Percentiles rank a stretch among this genome's conserved stretches.
Conservation (phyloP, 805 yeast species). For the Saccharomycopsis fermentans region DNA sequence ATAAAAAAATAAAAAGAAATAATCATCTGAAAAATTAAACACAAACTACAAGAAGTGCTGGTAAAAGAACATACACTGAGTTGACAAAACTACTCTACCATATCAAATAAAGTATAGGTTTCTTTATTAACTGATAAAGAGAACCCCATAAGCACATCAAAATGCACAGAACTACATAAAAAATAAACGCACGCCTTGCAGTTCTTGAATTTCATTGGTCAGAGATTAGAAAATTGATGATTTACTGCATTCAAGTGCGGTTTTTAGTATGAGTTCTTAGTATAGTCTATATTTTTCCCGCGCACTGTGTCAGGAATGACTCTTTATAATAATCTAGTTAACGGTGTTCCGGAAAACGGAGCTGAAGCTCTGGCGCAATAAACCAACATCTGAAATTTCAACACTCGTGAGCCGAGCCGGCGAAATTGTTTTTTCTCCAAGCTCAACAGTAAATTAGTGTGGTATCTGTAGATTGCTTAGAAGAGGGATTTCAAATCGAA, state of each 20-base stretch:
- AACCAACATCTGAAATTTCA: not conserved
- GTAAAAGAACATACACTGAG: no score
- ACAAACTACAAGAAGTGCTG: no score
- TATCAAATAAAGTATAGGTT: no score
- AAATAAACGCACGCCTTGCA: not conserved
- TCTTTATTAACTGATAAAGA: not conserved
- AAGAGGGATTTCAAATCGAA: no score
- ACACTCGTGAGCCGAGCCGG: not conserved
- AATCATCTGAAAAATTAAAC: not conserved
- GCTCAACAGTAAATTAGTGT: not conserved
- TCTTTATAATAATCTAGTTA: not conserved
- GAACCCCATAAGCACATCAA: not conserved
- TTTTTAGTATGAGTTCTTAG: no score
- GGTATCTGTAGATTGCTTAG: no score
- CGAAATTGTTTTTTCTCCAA: not conserved
- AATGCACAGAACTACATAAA: not conserved
- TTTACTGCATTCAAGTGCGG: not conserved
- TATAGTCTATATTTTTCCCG: not conserved
- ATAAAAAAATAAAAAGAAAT: not conserved
- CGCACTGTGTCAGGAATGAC: constrained; percentile 1
- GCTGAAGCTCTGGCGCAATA: not conserved
- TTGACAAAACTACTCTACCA: no score
- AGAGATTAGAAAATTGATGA: not conserved
- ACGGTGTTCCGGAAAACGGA: not conserved
- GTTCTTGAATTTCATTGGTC: not conserved